A percentile compares a stretch with the other conserved stretches of the same genome.
Evolutionary conservation across 306 rosid genomes (phyloP).

Genomic region (Sechiopsis laciniata): DNA sequence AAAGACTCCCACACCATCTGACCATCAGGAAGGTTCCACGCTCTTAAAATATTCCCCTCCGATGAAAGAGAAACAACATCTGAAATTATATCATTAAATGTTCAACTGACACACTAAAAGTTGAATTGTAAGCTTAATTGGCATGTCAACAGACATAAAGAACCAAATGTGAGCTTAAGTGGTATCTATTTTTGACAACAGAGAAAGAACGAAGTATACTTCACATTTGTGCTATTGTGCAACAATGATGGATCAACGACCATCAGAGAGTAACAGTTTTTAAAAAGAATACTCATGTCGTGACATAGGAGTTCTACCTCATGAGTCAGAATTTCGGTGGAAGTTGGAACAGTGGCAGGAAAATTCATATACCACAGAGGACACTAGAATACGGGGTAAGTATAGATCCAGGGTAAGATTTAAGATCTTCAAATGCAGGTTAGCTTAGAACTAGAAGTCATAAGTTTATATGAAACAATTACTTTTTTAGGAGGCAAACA

Average conservation of each 20-base stretch:
- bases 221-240: background rate
- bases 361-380: background rate
- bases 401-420: background rate
- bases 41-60: constrained; percentile 72
- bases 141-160: background rate
- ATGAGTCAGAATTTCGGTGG: background rate
- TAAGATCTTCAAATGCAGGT: background rate
- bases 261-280: background rate
- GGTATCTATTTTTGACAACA: background rate
- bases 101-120: constrained; percentile 18
- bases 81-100: constrained; percentile 34
- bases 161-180: background rate
- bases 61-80: constrained; percentile 90
- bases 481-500: no score
- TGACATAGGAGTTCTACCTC: background rate
- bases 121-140: background rate
- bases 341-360: background rate
- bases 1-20: constrained; percentile 94
- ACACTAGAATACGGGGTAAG: background rate
- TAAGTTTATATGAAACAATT: no score
- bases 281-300: background rate
- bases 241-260: background rate
- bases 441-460: no score
- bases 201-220: background rate
- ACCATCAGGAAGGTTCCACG: constrained; percentile 99